Conservation (phyloP, 2,329 filamentous ascomycete genomes). For the Fusarium sp. region DNA sequence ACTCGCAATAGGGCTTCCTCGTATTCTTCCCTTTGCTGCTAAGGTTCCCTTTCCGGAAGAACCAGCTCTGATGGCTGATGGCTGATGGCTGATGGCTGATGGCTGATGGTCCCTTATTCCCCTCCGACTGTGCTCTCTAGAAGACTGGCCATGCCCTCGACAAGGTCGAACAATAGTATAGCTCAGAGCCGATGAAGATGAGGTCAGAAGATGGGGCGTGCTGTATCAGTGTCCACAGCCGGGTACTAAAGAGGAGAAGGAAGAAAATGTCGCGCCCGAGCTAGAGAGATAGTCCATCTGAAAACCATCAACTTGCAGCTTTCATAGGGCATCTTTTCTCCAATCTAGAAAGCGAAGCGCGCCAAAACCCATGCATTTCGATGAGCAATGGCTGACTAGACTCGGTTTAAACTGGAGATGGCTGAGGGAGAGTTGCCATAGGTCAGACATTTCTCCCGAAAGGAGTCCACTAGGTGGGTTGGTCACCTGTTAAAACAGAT, state of each 20-base stretch:
- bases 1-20: slow-evolving; percentile 29
- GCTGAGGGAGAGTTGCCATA: slow-evolving; percentile 34
- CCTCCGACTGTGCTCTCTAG: slow-evolving; percentile 4
- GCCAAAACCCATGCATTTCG: slow-evolving; percentile 46
- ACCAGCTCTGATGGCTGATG: slow-evolving; percentile 2
- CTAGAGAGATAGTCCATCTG: slow-evolving; percentile 42
- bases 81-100: slow-evolving; percentile 5
- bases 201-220: slow-evolving; percentile 43
- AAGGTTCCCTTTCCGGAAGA: slow-evolving; percentile 19
- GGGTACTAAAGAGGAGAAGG: slow-evolving; percentile 29
- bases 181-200: slow-evolving; percentile 32
- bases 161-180: slow-evolving; percentile 36
- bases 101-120: slow-evolving; percentile 15
- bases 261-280: slow-evolving; percentile 36
- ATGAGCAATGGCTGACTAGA: slow-evolving; percentile 35
- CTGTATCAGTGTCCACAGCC: slow-evolving; percentile 28
- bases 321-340: slow-evolving; percentile 42
- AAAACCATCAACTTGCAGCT: slow-evolving; percentile 43
- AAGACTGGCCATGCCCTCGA: slow-evolving; percentile 18
- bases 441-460: slow-evolving; percentile 42
- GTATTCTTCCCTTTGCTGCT: slow-evolving; percentile 15
- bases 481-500: slow-evolving; percentile 49
- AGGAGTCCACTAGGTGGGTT: slow-evolving; percentile 42
- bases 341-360: slow-evolving; percentile 32
- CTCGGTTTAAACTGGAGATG: slow-evolving; percentile 40